phyloP scores from a whole-genome alignment of 257 asterid genomes.

The Nemophila menziesii region DNA sequence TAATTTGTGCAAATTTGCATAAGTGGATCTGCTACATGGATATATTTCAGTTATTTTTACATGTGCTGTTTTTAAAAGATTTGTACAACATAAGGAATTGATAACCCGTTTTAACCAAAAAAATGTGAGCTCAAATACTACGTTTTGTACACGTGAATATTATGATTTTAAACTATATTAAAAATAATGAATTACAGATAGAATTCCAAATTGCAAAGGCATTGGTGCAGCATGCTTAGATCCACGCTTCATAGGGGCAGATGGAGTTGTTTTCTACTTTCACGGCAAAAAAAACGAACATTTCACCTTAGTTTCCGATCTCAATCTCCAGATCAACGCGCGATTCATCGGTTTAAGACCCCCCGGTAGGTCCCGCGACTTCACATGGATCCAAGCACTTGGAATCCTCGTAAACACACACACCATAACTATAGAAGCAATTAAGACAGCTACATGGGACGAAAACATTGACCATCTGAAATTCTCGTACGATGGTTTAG shows the following conservation, averaged over 20 bases:
- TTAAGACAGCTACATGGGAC: slow-evolving; percentile 38
- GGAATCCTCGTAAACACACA: slow-evolving; percentile 48
- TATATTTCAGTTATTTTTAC: too few relatives aligned
- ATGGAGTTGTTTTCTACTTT: slow-evolving; percentile 78
- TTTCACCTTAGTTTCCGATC: slow-evolving; percentile 55
- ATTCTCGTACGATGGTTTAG: too few relatives aligned
- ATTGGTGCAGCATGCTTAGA: slow-evolving; percentile 56
- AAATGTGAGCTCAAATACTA: too few relatives aligned
- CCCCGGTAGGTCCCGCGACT: slow-evolving; percentile 54
- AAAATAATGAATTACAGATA: slow-evolving; percentile 23
- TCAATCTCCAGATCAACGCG: slow-evolving; percentile 59
- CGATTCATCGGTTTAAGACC: slow-evolving; percentile 66
- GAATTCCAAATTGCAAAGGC: slow-evolving; percentile 55
- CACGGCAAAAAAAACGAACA: slow-evolving; percentile 49
- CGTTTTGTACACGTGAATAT: too few relatives aligned
- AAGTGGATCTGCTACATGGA: too few relatives aligned
- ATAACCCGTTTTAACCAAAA: too few relatives aligned
- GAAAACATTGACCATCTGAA: slow-evolving; percentile 16
- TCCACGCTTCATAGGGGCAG: slow-evolving; percentile 73
- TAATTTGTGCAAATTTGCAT: too few relatives aligned
- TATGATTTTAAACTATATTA: too few relatives aligned
- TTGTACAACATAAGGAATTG: too few relatives aligned
- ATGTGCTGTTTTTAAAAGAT: too few relatives aligned
- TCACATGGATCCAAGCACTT: slow-evolving; percentile 70
- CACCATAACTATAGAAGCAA: slow-evolving; percentile 44